A percentile compares a stretch with the other conserved stretches of the same genome.
These are phyloP conservation scores for Fusarium nanum DNA, from an alignment of 2,329 filamentous ascomycete genomes.

Conservation along the genomic window DNA sequence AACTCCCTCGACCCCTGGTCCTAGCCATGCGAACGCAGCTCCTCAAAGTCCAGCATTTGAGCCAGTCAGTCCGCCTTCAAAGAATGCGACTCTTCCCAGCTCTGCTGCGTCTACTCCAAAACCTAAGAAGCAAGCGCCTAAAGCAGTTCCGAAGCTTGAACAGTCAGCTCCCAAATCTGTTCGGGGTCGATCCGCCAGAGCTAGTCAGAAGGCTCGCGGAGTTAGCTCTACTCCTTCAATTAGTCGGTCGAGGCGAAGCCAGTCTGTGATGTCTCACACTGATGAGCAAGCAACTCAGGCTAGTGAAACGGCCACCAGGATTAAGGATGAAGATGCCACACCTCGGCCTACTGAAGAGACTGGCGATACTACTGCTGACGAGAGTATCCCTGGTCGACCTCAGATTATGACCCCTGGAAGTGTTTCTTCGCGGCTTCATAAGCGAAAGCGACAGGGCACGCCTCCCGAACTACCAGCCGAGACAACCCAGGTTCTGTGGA, in stretches of 20 bases:
- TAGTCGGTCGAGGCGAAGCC: constrained; percentile 55
- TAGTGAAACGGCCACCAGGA: constrained; percentile 52
- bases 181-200: constrained; percentile 53
- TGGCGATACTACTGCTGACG: constrained; percentile 67
- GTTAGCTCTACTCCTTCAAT: constrained; percentile 53
- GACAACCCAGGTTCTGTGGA: constrained; percentile 77
- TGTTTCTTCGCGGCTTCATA: constrained; percentile 56
- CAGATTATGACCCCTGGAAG: constrained; percentile 53
- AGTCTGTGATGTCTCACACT: constrained; percentile 59
- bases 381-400: constrained; percentile 58
- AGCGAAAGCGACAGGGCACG: constrained; percentile 69
- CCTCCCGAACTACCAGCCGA: constrained; percentile 63
- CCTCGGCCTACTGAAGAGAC: constrained; percentile 66
- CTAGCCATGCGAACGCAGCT: constrained; percentile 51
- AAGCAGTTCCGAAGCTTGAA: constrained; percentile 44
- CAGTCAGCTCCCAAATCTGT: constrained; percentile 37
- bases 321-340: constrained; percentile 71
- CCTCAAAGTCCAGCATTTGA: constrained; percentile 67
- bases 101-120: constrained; percentile 47
- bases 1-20: constrained; percentile 68
- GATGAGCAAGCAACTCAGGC: constrained; percentile 62
- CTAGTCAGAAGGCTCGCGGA: constrained; percentile 51
- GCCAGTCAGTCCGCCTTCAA: constrained; percentile 66
- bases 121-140: constrained; percentile 52
- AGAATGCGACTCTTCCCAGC: constrained; percentile 53